Conservation (phyloP, 2,329 filamentous ascomycete species). For the Rhynchosporium graminicola region DNA sequence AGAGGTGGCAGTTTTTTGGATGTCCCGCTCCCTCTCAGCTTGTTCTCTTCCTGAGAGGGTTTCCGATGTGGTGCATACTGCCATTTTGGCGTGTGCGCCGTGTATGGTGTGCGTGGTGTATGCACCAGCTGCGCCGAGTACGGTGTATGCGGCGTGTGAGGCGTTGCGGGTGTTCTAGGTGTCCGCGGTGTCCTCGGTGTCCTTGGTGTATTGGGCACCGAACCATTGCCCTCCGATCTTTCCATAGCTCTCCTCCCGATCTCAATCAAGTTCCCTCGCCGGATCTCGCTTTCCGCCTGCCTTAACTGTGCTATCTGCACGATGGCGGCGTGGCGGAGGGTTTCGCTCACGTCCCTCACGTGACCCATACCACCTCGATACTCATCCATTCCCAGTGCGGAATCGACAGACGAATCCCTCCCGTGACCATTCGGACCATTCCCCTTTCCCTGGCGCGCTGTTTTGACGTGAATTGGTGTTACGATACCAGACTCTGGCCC, state of each 20-base stretch:
- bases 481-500: background rate
- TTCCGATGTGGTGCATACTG: background rate
- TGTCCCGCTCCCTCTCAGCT: background rate
- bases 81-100: background rate
- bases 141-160: background rate
- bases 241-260: constrained; percentile 10
- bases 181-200: background rate
- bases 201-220: background rate
- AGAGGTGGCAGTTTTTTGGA: background rate
- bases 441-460: background rate
- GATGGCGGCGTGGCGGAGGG: background rate
- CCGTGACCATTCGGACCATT: background rate
- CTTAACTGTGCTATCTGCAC: constrained; percentile 6
- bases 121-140: background rate
- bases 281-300: background rate
- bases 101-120: background rate
- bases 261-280: constrained; percentile 3
- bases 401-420: constrained; percentile 13
- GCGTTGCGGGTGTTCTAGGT: background rate
- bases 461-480: background rate
- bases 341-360: constrained; percentile 2
- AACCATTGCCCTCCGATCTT: constrained; percentile 1
- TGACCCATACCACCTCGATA: background rate
- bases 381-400: constrained; percentile 7
- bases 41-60: background rate